Percentiles rank a stretch among this genome's conserved stretches.
These are phyloP conservation scores for Petunia secreta DNA, from an alignment of 257 asterid species.

Conservation along the genomic window DNA sequence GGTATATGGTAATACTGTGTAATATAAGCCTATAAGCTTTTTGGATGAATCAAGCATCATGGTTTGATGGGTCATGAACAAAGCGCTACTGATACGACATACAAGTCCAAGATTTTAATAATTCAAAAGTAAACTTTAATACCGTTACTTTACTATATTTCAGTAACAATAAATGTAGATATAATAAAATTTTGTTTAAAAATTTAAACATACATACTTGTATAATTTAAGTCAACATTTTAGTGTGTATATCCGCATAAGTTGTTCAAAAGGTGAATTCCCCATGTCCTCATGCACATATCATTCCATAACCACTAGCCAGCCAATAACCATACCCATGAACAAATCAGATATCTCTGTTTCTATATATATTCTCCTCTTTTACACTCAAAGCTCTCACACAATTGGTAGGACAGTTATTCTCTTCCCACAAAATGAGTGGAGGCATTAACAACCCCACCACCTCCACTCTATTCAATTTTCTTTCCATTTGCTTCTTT, in stretches of 20 bases:
- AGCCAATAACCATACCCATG: background rate
- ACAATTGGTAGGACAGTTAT: background rate
- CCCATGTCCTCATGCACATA: conserved; percentile 1
- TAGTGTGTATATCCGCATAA: background rate
- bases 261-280: background rate
- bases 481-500: background rate
- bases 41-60: background rate
- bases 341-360: background rate
- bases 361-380: background rate
- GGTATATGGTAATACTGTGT: no score
- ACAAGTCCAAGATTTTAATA: background rate
- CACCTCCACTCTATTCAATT: conserved; percentile 11
- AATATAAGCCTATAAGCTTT: background rate
- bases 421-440: conserved; percentile 22
- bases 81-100: background rate
- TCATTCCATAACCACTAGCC: conserved; percentile 14
- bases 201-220: no score
- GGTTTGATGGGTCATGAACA: conserved; percentile 1
- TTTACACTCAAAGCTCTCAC: conserved; percentile 11
- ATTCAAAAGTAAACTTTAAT: background rate
- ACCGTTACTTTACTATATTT: background rate
- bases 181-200: background rate
- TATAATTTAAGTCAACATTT: no score
- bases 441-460: background rate
- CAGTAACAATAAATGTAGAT: background rate